A percentile compares a stretch with the other conserved stretches of the same genome.
Evolutionary conservation across 805 yeast species (phyloP).

Genomic region (Candida coquimbonensis): DNA sequence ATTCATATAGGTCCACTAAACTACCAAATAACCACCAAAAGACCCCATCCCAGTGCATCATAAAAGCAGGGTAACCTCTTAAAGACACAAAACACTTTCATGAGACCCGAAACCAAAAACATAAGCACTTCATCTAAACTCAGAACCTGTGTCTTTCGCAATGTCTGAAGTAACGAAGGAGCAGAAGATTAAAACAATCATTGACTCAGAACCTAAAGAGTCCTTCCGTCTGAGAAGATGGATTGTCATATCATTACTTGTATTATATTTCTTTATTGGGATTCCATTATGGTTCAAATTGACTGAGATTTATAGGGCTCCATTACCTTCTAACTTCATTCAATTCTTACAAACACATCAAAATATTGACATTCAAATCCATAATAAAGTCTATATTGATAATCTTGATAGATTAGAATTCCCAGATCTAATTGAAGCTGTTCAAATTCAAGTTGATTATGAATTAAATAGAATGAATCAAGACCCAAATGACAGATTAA

Average conservation of each 20-base stretch:
- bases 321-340: conserved; percentile 31
- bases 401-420: conserved; percentile 40
- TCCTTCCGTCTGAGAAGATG: conserved; percentile 18
- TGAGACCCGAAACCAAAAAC: not conserved
- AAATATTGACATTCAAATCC: conserved; percentile 35
- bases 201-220: conserved; percentile 15
- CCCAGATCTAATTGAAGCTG: conserved; percentile 61
- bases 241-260: conserved; percentile 15
- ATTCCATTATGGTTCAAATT: conserved; percentile 35
- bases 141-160: no score
- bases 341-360: conserved; percentile 29
- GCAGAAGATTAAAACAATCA: conserved; percentile 6
- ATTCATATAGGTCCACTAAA: no score
- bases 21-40: no score
- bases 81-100: no score
- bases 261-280: conserved; percentile 29
- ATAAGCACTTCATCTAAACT: not conserved
- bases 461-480: conserved; percentile 25
- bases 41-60: no score
- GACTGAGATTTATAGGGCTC: conserved; percentile 35
- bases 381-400: conserved; percentile 36
- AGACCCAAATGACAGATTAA: conserved; percentile 18
- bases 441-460: conserved; percentile 39
- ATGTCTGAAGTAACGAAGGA: not conserved
- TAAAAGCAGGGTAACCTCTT: no score